Percentiles rank a stretch among this genome's conserved stretches.
phyloP scores from a whole-genome alignment of 2,329 filamentous ascomycete genomes.

The Cadophora sp. region DNA sequence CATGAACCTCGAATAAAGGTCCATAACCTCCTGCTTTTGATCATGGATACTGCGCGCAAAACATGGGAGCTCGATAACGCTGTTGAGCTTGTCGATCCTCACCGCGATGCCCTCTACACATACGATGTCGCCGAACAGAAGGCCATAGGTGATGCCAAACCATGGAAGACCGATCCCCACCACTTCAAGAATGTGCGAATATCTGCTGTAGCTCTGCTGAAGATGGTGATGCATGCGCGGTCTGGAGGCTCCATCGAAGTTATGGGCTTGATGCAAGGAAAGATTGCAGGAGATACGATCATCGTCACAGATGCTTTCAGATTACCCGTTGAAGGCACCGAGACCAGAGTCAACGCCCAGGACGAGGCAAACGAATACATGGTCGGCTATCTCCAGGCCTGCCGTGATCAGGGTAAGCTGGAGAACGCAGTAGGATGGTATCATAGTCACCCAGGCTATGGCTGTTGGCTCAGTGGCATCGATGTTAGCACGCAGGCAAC shows the following conservation, averaged over 20 bases:
- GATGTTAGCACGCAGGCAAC: slow-evolving; percentile 88
- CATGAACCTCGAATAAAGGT: background rate
- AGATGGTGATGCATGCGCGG: slow-evolving; percentile 99
- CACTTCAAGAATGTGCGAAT: slow-evolving; percentile 96
- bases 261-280: slow-evolving; percentile 98
- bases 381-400: slow-evolving; percentile 80
- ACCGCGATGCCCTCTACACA: slow-evolving; percentile 89
- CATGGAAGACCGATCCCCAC: slow-evolving; percentile 80
- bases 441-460: slow-evolving; percentile 96
- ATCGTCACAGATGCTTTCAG: slow-evolving; percentile 94
- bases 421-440: slow-evolving; percentile 99
- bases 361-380: slow-evolving; percentile 98
- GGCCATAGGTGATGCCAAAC: slow-evolving; percentile 65
- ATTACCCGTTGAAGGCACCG: slow-evolving; percentile 95
- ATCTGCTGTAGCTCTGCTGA: slow-evolving; percentile 90
- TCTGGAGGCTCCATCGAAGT: slow-evolving; percentile 91
- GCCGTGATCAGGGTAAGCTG: slow-evolving; percentile 76
- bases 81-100: slow-evolving; percentile 81
- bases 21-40: slow-evolving; percentile 4
- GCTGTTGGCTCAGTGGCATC: slow-evolving; percentile 97
- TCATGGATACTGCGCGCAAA: slow-evolving; percentile 63
- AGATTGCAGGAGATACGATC: slow-evolving; percentile 83
- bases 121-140: slow-evolving; percentile 77
- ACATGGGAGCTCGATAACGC: slow-evolving; percentile 87
- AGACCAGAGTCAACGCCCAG: slow-evolving; percentile 96